A percentile compares a stretch with the other conserved stretches of the same genome.
Evolutionary conservation across 768 basidiomycete species (phyloP).

Genomic region (Mycena leptocephala): DNA sequence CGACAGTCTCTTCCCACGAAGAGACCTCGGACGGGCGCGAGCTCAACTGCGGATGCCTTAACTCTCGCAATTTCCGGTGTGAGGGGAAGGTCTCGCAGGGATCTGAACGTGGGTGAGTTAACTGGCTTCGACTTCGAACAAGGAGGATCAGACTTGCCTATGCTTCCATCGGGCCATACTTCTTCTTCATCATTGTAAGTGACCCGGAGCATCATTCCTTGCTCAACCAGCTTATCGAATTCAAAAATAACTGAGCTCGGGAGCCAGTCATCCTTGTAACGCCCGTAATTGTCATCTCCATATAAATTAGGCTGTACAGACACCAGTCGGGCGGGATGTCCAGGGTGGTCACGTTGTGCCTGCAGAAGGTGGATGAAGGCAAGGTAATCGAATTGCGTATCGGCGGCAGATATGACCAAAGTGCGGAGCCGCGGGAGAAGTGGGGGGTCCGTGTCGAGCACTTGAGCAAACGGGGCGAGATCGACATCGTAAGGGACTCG

Average conservation of each 20-base stretch:
- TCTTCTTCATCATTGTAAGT: not conserved
- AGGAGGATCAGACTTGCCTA: not conserved
- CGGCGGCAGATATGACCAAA: not conserved
- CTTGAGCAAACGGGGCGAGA: not conserved
- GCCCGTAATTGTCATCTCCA: not conserved
- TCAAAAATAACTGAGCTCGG: not conserved
- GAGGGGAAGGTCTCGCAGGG: slow-evolving; percentile 13
- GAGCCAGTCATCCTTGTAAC: not conserved
- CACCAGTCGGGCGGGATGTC: not conserved
- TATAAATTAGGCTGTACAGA: not conserved
- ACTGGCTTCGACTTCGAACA: slow-evolving; percentile 7
- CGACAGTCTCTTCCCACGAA: no score
- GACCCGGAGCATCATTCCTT: not conserved
- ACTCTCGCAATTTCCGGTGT: no score
- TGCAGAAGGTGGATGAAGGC: not conserved
- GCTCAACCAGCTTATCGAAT: not conserved
- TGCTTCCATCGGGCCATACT: not conserved
- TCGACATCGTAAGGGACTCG: not conserved
- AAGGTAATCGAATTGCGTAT: slow-evolving; percentile 5
- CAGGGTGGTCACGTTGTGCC: not conserved
- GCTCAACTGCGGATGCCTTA: no score
- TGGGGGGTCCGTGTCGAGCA: not conserved
- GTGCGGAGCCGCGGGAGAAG: slow-evolving; percentile 4
- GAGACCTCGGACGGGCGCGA: no score
- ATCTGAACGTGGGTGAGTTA: slow-evolving; percentile 3